A percentile compares a stretch with the other conserved stretches of the same genome.
Evolutionary conservation across 164 flowering plant genomes (phyloP).

Genomic region (Nymphaea thermarum): DNA sequence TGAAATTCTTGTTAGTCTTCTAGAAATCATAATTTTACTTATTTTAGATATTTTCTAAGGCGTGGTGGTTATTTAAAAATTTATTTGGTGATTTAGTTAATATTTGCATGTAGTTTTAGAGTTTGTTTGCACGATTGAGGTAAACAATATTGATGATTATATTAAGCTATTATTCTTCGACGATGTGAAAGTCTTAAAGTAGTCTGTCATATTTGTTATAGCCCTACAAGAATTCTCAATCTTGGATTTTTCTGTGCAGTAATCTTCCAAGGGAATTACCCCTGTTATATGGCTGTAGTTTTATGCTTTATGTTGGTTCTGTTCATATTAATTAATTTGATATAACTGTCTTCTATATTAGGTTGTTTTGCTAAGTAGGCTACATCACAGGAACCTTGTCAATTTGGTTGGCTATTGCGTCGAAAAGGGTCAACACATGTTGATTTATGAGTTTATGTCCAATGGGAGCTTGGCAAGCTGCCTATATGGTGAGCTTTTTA

Average conservation of each 20-base stretch:
- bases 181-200: neutral
- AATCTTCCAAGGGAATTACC: neutral
- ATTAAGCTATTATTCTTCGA: too few species aligned
- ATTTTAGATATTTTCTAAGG: too few species aligned
- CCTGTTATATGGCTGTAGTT: constrained; percentile 1
- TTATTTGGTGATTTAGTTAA: too few species aligned
- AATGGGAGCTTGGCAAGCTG: constrained; percentile 80
- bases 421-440: constrained; percentile 82
- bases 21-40: too few species aligned
- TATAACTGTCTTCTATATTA: constrained; percentile 7
- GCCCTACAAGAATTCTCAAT: neutral
- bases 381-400: constrained; percentile 95
- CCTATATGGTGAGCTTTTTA: constrained; percentile 46
- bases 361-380: constrained; percentile 78
- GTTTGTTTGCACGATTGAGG: too few species aligned
- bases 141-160: too few species aligned
- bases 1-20: too few species aligned
- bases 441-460: constrained; percentile 86
- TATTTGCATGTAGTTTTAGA: too few species aligned
- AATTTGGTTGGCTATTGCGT: constrained; percentile 95
- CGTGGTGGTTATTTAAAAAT: too few species aligned
- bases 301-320: constrained; percentile 3
- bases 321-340: constrained; percentile 3
- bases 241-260: neutral
- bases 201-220: neutral